These are phyloP conservation scores for Casuarina glauca DNA, from an alignment of 306 rosid species.

Conservation along the genomic window DNA sequence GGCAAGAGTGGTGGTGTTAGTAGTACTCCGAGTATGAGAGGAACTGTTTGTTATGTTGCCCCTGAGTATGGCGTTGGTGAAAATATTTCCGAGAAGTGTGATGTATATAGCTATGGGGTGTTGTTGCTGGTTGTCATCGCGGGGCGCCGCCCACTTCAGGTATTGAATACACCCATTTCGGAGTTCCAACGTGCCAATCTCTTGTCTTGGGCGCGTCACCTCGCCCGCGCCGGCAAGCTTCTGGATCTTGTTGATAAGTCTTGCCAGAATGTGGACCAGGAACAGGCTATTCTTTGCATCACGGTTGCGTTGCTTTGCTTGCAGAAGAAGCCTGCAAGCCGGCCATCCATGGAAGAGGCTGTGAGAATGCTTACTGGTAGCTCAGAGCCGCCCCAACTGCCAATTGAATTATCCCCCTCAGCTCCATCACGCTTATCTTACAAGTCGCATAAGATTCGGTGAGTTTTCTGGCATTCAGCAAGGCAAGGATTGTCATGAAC, in stretches of 20 bases:
- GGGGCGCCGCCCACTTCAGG: slow-evolving; percentile 93
- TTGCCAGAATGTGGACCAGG: slow-evolving; percentile 53
- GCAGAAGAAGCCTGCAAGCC: slow-evolving; percentile 69
- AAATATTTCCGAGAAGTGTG: slow-evolving; percentile 81
- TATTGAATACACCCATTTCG: slow-evolving; percentile 70
- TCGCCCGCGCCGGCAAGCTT: slow-evolving; percentile 82
- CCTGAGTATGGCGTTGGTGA: slow-evolving; percentile 85
- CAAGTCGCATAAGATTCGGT: slow-evolving; percentile 57
- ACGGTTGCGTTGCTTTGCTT: slow-evolving; percentile 78
- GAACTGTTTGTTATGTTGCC: slow-evolving; percentile 91
- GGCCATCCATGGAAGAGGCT: slow-evolving; percentile 87
- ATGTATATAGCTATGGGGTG: slow-evolving; percentile 90
- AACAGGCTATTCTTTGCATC: slow-evolving; percentile 81
- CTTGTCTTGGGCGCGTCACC: slow-evolving; percentile 89
- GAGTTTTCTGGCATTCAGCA: slow-evolving; percentile 30
- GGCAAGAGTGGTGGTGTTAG: slow-evolving; percentile 86
- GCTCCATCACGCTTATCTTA: slow-evolving; percentile 64
- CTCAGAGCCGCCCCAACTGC: slow-evolving; percentile 66
- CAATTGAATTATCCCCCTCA: slow-evolving; percentile 72
- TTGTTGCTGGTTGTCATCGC: slow-evolving; percentile 74
- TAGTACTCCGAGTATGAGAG: slow-evolving; percentile 97
- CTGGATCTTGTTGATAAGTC: slow-evolving; percentile 78
- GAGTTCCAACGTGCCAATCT: slow-evolving; percentile 86
- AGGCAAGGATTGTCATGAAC: slow-evolving; percentile 2
- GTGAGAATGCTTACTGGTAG: slow-evolving; percentile 79